Conservation (phyloP, 192 early-diverging fungal genomes). For the Backusella circina region DNA sequence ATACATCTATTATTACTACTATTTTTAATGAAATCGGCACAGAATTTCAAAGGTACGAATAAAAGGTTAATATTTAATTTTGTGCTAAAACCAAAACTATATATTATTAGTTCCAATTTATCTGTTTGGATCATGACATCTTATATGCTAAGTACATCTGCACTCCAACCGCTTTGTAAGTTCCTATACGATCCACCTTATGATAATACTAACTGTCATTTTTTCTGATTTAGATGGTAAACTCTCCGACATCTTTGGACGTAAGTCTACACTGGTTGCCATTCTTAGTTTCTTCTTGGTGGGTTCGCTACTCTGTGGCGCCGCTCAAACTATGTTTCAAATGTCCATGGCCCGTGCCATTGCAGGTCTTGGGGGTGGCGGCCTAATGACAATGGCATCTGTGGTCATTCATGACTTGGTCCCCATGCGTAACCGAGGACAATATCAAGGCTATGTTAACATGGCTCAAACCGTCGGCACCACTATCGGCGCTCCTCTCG, state of each 20-base stretch:
- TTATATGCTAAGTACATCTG: conserved; percentile 29
- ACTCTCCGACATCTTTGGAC: conserved; percentile 82
- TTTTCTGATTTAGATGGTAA: conserved; percentile 55
- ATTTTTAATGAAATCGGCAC: conserved; percentile 32
- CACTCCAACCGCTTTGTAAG: conserved; percentile 30
- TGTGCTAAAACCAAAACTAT: neutral
- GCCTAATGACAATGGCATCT: conserved; percentile 54
- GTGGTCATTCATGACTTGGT: conserved; percentile 75
- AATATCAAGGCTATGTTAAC: conserved; percentile 45
- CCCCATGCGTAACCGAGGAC: conserved; percentile 57
- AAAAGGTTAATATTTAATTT: neutral
- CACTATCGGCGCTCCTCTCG: conserved; percentile 79
- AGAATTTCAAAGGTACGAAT: conserved; percentile 25
- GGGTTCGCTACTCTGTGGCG: conserved; percentile 58
- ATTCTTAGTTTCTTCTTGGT: conserved; percentile 76
- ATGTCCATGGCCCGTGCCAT: conserved; percentile 18
- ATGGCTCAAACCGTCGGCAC: conserved; percentile 52
- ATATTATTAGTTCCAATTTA: conserved; percentile 18
- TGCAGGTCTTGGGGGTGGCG: conserved; percentile 63
- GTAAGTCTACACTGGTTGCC: conserved; percentile 65
- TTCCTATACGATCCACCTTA: neutral
- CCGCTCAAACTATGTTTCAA: conserved; percentile 39
- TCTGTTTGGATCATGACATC: conserved; percentile 28
- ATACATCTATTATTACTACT: conserved; percentile 28
- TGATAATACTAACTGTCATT: neutral